Evolutionary conservation across 1,139 yeast genomes (phyloP), one percentile per base, ranked within the genome.

Genomic region (Lodderomyces elongisporus): DNA sequence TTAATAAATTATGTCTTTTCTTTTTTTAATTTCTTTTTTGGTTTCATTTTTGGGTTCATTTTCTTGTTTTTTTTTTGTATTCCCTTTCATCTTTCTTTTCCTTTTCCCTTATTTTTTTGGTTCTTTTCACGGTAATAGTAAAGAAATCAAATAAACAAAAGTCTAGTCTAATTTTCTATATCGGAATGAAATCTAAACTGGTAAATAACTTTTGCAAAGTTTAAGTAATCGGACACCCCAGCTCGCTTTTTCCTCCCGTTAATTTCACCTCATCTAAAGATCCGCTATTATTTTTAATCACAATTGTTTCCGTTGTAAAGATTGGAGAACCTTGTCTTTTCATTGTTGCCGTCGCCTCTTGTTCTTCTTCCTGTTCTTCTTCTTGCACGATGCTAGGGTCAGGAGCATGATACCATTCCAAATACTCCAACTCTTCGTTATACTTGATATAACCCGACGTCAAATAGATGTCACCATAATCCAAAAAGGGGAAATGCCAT

Each of bases 371-470:
- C 21, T 16, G 16, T 7, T 20, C 24, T 10, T 25, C 35, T 5
- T 25, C 27, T 23, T 25, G 25, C 2, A 17, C 22, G 7, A 33
- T n/a, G 7, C 27, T 17, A 6, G 39, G 37, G 29, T 37, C 41
- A 12, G 24, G 22, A 17, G 58, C 70, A 50, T 84, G 94, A 46
- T 65, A 63, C 96, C 96, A 87, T 46, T 74, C 79, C 36, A 87
- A 51, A 29, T 77, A 61, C 42, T 81, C 85, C 14, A 63, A 56
- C 4, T 62, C 54, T 8, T 64, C 64, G 45, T 76, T 74, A 41
- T 70, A 72, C 33, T 63, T 62, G 43, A 77, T 71, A 15, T 56
- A 43, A 37, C 95, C 96, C 0, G 77, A 62, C 4, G 78, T 65
- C 14, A 74, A 60, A 17, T 56, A 56, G 20, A 67, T 66, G 25